Percentiles rank a stretch among this genome's conserved stretches.
Conservation (phyloP, 2,329 filamentous ascomycete species). For the Remersonia thermophila region DNA sequence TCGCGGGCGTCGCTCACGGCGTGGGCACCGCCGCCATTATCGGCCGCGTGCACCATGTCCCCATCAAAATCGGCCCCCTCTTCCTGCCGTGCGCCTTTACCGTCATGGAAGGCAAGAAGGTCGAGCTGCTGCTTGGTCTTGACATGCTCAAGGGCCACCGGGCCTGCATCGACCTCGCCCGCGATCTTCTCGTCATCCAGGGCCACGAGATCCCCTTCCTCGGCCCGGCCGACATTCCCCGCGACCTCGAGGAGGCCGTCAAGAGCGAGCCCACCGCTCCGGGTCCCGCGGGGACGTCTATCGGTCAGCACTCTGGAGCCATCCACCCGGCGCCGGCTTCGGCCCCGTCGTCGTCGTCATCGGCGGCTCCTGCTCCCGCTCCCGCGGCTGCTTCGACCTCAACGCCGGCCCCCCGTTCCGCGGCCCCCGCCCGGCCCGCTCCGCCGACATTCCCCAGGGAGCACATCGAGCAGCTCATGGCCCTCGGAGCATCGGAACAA, state of each 20-base stretch:
- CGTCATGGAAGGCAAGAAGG: constrained; percentile 97
- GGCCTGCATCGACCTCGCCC: constrained; percentile 76
- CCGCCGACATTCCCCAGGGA: constrained; percentile 40
- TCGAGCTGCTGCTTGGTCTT: constrained; percentile 82
- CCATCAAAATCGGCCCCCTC: constrained; percentile 81
- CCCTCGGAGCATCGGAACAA: constrained; percentile 64
- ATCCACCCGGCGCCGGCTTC: constrained; percentile 27
- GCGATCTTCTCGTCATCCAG: constrained; percentile 77
- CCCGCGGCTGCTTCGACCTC: no score
- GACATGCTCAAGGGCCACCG: constrained; percentile 97
- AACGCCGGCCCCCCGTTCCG: constrained; percentile 16
- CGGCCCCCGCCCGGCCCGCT: constrained; percentile 18
- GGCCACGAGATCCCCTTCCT: constrained; percentile 81
- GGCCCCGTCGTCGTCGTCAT: constrained; percentile 18
- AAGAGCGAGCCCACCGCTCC: constrained; percentile 71
- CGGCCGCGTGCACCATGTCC: constrained; percentile 86
- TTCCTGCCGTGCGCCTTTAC: constrained; percentile 93
- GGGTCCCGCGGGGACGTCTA: constrained; percentile 78
- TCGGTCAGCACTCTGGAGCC: constrained; percentile 73
- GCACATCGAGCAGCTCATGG: constrained; percentile 62
- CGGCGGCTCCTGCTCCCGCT: no score
- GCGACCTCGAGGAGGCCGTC: constrained; percentile 57
- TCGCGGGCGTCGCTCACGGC: constrained; percentile 80
- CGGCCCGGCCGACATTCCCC: constrained; percentile 89
- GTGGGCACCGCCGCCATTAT: constrained; percentile 92